phyloP scores from a whole-genome alignment of 164 flowering plant species.

The Litsea cubeba region DNA sequence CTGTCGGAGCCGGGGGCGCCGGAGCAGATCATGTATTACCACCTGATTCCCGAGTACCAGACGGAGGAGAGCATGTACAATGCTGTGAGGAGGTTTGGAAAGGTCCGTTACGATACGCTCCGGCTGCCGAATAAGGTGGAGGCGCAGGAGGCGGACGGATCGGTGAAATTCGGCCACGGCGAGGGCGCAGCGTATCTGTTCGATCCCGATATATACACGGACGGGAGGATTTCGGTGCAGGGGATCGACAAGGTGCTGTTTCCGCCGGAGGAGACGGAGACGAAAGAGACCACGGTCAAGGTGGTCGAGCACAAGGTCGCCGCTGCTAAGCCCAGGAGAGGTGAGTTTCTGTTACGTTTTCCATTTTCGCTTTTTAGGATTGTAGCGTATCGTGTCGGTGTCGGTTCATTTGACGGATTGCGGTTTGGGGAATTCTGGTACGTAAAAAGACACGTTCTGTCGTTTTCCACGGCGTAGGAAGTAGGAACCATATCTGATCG shows the following conservation, averaged over 20 bases:
- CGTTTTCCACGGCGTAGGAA: background rate
- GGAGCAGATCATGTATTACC: slow-evolving; percentile 76
- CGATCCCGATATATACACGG: slow-evolving; percentile 78
- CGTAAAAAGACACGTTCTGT: background rate
- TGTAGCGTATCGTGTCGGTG: background rate
- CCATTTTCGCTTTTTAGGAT: background rate
- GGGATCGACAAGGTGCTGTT: slow-evolving; percentile 73
- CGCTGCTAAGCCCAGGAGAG: slow-evolving; percentile 43
- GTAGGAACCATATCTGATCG: background rate
- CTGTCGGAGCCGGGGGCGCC: slow-evolving; percentile 75
- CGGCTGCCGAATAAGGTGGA: slow-evolving; percentile 52
- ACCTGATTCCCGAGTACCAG: slow-evolving; percentile 75
- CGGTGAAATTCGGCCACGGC: slow-evolving; percentile 64
- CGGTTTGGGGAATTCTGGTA: no score
- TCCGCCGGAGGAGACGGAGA: slow-evolving; percentile 36
- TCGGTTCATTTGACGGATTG: no score
- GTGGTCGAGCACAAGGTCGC: slow-evolving; percentile 23
- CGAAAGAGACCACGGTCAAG: slow-evolving; percentile 8
- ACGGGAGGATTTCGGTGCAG: slow-evolving; percentile 80
- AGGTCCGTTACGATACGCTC: slow-evolving; percentile 58
- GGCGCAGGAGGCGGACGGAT: slow-evolving; percentile 77
- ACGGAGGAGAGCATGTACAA: slow-evolving; percentile 94
- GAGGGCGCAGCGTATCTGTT: slow-evolving; percentile 58
- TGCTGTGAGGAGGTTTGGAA: slow-evolving; percentile 71
- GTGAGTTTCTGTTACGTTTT: slow-evolving; percentile 19